Percentiles rank a stretch among this genome's conserved stretches.
phyloP scores from a whole-genome alignment of 2,329 filamentous ascomycete genomes.

The Aspergillus candidus region DNA sequence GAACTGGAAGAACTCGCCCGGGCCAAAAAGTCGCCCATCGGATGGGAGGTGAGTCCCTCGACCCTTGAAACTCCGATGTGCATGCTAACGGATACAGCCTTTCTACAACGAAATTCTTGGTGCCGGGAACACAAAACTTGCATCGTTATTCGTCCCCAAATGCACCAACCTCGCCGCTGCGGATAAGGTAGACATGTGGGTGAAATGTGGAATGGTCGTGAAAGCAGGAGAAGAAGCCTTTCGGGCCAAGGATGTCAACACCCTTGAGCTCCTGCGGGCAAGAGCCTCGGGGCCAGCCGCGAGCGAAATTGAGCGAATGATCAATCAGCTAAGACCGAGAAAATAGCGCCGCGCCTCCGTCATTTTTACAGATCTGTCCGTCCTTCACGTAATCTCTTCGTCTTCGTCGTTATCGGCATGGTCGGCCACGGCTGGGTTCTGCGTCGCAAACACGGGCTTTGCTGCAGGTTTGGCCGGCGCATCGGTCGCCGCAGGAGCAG shows the following conservation, averaged over 20 bases:
- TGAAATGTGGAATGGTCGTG: slow-evolving; percentile 84
- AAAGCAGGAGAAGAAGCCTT: slow-evolving; percentile 90
- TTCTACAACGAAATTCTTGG: slow-evolving; percentile 86
- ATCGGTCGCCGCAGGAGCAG: not conserved
- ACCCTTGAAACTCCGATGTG: slow-evolving; percentile 9
- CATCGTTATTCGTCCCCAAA: slow-evolving; percentile 78
- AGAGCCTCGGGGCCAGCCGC: slow-evolving; percentile 65
- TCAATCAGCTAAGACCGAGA: slow-evolving; percentile 48
- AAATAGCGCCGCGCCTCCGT: slow-evolving; percentile 26
- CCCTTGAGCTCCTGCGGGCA: slow-evolving; percentile 66
- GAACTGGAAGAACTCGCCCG: slow-evolving; percentile 80
- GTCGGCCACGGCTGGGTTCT: slow-evolving; percentile 20
- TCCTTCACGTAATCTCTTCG: slow-evolving; percentile 40
- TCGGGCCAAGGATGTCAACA: slow-evolving; percentile 68
- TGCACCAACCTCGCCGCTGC: slow-evolving; percentile 64
- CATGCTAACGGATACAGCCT: slow-evolving; percentile 50
- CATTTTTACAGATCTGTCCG: not conserved
- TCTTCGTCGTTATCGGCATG: slow-evolving; percentile 30
- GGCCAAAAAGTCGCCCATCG: slow-evolving; percentile 79
- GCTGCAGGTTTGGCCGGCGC: slow-evolving; percentile 14
- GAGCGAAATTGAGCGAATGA: slow-evolving; percentile 77
- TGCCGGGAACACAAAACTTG: slow-evolving; percentile 84
- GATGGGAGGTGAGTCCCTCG: slow-evolving; percentile 71
- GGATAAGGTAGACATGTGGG: slow-evolving; percentile 83
- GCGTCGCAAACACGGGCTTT: slow-evolving; percentile 7